These are phyloP conservation scores for Tilletia setariae DNA, from an alignment of 1,284 basidiomycete genomes.

Conservation along the genomic window DNA sequence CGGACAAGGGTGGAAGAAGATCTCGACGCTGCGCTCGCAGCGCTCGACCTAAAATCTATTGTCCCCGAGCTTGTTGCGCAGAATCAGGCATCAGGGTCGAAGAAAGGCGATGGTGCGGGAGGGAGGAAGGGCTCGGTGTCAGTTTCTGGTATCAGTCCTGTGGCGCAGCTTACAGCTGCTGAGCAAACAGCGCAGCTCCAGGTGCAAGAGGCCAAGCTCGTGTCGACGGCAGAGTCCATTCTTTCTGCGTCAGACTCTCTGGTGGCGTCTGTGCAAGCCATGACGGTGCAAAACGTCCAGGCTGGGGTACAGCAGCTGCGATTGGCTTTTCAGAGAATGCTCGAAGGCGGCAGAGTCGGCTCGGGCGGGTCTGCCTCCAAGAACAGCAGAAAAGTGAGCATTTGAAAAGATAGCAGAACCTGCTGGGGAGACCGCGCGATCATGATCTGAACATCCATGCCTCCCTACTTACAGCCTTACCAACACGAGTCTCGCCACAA, in stretches of 20 bases:
- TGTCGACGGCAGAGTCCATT: not conserved
- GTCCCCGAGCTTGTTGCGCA: not conserved
- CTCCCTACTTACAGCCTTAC: slow-evolving; percentile 69
- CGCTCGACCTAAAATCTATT: not conserved
- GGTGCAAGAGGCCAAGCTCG: not conserved
- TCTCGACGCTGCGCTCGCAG: not conserved
- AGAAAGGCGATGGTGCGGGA: not conserved
- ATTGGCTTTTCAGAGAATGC: not conserved
- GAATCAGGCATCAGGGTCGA: not conserved
- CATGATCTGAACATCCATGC: slow-evolving; percentile 21
- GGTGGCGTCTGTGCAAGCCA: too few relatives aligned
- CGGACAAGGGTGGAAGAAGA: not conserved
- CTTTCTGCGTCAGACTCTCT: not conserved
- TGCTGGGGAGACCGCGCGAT: too few relatives aligned
- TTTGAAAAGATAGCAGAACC: too few relatives aligned
- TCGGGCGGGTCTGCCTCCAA: slow-evolving; percentile 25
- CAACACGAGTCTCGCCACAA: slow-evolving; percentile 95
- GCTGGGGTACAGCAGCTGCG: not conserved
- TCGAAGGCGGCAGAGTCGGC: not conserved
- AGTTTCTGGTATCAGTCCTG: too few relatives aligned
- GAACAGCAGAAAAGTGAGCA: slow-evolving; percentile 33
- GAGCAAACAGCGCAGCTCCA: too few relatives aligned
- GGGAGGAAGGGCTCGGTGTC: too few relatives aligned
- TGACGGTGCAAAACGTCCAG: too few relatives aligned
- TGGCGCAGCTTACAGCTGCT: too few relatives aligned